Evolutionary conservation across 2,329 filamentous ascomycete genomes (phyloP).

Genomic region (Cercospora zeae-maydis): DNA sequence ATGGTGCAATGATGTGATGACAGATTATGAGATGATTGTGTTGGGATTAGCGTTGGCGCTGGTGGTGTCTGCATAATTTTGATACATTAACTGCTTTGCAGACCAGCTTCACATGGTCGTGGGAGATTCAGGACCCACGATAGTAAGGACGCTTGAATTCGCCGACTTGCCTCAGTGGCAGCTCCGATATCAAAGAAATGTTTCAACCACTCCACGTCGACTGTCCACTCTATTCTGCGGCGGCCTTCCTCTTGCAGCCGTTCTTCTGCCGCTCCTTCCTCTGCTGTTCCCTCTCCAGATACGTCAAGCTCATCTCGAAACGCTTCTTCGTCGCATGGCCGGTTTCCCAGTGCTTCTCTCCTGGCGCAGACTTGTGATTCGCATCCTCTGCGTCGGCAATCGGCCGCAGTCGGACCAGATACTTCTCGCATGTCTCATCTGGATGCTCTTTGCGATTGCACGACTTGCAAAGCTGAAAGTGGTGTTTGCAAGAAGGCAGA

Average conservation of each 20-base stretch:
- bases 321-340: conserved; percentile 2
- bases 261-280: background rate
- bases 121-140: background rate
- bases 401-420: background rate
- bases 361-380: background rate
- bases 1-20: conserved; percentile 24
- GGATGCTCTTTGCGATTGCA: conserved; percentile 4
- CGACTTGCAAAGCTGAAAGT: background rate
- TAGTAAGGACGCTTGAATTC: background rate
- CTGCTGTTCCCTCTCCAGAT: background rate
- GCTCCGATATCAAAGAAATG: background rate
- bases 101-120: background rate
- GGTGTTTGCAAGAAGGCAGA: background rate
- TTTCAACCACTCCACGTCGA: background rate
- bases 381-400: background rate
- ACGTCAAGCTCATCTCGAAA: conserved; percentile 2
- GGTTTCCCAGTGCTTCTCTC: conserved; percentile 6
- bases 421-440: background rate
- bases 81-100: background rate
- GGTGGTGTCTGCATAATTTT: conserved; percentile 13
- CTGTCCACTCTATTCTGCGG: background rate
- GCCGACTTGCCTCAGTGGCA: background rate
- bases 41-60: conserved; percentile 28
- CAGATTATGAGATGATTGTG: conserved; percentile 7
- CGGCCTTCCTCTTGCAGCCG: background rate